phyloP scores from a whole-genome alignment of 345 rosid genomes.

The Syzygium jambos region DNA sequence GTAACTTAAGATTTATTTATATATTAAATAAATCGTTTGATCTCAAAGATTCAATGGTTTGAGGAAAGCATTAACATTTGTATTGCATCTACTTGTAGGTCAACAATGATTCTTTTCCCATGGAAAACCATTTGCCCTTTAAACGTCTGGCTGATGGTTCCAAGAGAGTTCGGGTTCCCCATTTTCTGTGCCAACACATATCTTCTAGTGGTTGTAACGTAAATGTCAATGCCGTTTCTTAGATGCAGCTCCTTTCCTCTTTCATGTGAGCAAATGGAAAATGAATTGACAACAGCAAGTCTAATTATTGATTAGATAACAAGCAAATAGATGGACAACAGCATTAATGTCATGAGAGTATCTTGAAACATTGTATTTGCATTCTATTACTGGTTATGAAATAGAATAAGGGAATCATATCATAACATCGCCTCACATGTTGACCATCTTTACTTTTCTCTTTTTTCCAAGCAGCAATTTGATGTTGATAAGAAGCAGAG shows the following conservation, averaged over 20 bases:
- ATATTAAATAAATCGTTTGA: not conserved
- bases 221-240: not conserved
- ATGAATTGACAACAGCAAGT: not conserved
- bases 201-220: not conserved
- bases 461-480: constrained; percentile 22
- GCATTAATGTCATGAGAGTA: not conserved
- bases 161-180: constrained; percentile 69
- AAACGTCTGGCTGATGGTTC: constrained; percentile 87
- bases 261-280: not conserved
- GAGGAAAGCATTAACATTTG: not conserved
- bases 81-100: constrained; percentile 28
- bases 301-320: not conserved
- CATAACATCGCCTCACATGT: not conserved
- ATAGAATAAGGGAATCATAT: not conserved
- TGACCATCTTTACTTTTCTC: not conserved
- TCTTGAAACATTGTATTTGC: not conserved
- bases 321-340: not conserved
- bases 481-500: constrained; percentile 30
- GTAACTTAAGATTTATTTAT: not conserved
- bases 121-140: constrained; percentile 45
- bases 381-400: not conserved
- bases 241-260: not conserved
- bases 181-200: constrained; percentile 24
- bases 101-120: constrained; percentile 12
- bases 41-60: not conserved